Evolutionary conservation across 345 rosid species (phyloP).

Genomic region (Tarenaya hassleriana): DNA sequence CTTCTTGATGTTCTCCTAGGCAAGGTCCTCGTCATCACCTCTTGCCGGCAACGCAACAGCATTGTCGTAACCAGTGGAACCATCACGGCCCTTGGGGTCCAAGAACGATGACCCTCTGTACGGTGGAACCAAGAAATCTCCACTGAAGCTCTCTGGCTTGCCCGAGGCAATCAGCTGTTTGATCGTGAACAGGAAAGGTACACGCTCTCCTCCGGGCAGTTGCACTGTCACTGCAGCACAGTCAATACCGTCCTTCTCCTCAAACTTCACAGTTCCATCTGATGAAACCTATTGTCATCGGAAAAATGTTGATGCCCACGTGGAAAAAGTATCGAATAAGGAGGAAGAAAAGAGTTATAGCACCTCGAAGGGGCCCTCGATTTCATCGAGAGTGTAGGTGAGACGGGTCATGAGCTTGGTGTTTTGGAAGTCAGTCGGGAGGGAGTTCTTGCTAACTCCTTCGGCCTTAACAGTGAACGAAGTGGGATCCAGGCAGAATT

Average conservation of each 20-base stretch:
- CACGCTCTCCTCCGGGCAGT: conserved; percentile 82
- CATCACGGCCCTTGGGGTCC: conserved; percentile 94
- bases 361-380: conserved; percentile 83
- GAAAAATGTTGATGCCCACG: not conserved
- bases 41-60: conserved; percentile 79
- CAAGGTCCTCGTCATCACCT: conserved; percentile 73
- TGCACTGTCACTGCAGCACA: conserved; percentile 87
- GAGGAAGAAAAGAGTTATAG: too few relatives aligned
- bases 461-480: conserved; percentile 88
- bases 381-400: conserved; percentile 86
- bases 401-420: conserved; percentile 93
- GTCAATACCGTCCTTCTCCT: conserved; percentile 80
- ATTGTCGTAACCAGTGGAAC: conserved; percentile 73
- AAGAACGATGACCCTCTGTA: conserved; percentile 82
- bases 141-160: conserved; percentile 65
- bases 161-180: conserved; percentile 78
- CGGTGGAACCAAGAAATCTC: conserved; percentile 68
- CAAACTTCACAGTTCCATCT: conserved; percentile 52
- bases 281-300: conserved; percentile 24
- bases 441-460: conserved; percentile 53
- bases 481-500: conserved; percentile 82
- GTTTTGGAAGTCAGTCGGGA: conserved; percentile 67
- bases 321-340: too few relatives aligned
- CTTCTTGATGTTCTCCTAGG: conserved; percentile 65
- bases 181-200: conserved; percentile 85